phyloP scores from a whole-genome alignment of 129 eudicot genomes.

The Lactuca sativa region DNA sequence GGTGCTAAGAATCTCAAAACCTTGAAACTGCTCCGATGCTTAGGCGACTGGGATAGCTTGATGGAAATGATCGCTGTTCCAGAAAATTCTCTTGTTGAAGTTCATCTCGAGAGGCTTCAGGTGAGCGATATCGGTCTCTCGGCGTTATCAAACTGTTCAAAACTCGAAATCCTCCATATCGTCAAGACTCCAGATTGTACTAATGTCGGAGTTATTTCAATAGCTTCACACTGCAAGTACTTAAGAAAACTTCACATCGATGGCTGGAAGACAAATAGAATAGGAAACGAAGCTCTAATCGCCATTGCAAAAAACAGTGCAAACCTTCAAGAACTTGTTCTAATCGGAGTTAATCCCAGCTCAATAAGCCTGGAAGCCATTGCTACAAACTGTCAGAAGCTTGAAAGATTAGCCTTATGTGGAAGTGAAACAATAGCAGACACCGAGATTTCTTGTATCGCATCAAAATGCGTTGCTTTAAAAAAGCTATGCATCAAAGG shows the following conservation, averaged over 20 bases:
- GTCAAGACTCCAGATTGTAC: slow-evolving; percentile 43
- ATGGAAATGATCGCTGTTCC: slow-evolving; percentile 36
- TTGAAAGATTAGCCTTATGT: slow-evolving; percentile 44
- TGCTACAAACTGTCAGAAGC: slow-evolving; percentile 36
- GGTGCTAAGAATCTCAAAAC: slow-evolving; percentile 56
- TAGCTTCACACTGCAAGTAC: slow-evolving; percentile 32
- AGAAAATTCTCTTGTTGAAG: slow-evolving; percentile 27
- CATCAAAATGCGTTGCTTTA: slow-evolving; percentile 43
- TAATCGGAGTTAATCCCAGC: slow-evolving; percentile 42
- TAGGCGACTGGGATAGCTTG: slow-evolving; percentile 62
- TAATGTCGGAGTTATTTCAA: slow-evolving; percentile 27
- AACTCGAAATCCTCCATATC: slow-evolving; percentile 39
- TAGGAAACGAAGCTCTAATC: slow-evolving; percentile 39
- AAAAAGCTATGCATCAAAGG: slow-evolving; percentile 50
- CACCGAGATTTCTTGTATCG: slow-evolving; percentile 45
- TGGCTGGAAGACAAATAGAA: slow-evolving; percentile 44
- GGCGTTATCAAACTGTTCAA: slow-evolving; percentile 32
- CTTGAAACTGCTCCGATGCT: slow-evolving; percentile 51
- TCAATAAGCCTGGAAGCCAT: slow-evolving; percentile 36
- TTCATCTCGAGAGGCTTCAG: slow-evolving; percentile 41
- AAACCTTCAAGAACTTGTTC: slow-evolving; percentile 40
- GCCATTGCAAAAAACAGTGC: slow-evolving; percentile 35
- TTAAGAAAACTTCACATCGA: slow-evolving; percentile 45
- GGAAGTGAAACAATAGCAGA: slow-evolving; percentile 50
- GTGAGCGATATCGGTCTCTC: slow-evolving; percentile 35